phyloP scores from a whole-genome alignment of 345 rosid genomes.

The Eucalyptus rudis region DNA sequence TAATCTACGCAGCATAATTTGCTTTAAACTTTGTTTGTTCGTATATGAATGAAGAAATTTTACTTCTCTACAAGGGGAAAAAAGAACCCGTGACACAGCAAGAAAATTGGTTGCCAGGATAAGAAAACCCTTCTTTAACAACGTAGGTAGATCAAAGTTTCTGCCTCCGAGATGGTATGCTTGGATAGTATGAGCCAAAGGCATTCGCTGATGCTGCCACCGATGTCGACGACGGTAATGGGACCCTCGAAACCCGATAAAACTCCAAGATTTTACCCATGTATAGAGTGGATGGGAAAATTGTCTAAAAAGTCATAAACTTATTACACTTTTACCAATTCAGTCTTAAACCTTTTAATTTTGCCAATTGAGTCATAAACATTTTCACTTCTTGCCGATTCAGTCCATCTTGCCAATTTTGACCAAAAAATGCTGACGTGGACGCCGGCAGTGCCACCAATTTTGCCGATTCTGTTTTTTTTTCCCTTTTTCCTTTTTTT shows the following conservation, averaged over 20 bases:
- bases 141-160: conserved; percentile 16
- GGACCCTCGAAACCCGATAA: conserved; percentile 4
- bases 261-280: conserved; percentile 4
- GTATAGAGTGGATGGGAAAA: not conserved
- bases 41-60: not conserved
- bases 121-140: not conserved
- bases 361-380: too few species aligned
- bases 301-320: too few species aligned
- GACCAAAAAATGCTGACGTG: too few species aligned
- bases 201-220: conserved; percentile 8
- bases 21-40: not conserved
- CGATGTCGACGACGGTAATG: conserved; percentile 5
- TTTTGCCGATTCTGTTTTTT: too few species aligned
- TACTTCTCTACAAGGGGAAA: not conserved
- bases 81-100: not conserved
- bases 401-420: too few species aligned
- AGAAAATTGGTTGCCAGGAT: not conserved
- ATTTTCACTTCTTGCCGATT: too few species aligned
- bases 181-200: not conserved
- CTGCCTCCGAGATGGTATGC: conserved; percentile 3
- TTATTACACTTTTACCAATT: too few species aligned
- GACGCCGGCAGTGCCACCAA: too few species aligned
- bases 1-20: not conserved
- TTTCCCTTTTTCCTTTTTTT: too few species aligned
- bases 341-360: too few species aligned